These are phyloP conservation scores for Tylopilus sp. DNA, from an alignment of 1,284 basidiomycete species.

Conservation along the genomic window DNA sequence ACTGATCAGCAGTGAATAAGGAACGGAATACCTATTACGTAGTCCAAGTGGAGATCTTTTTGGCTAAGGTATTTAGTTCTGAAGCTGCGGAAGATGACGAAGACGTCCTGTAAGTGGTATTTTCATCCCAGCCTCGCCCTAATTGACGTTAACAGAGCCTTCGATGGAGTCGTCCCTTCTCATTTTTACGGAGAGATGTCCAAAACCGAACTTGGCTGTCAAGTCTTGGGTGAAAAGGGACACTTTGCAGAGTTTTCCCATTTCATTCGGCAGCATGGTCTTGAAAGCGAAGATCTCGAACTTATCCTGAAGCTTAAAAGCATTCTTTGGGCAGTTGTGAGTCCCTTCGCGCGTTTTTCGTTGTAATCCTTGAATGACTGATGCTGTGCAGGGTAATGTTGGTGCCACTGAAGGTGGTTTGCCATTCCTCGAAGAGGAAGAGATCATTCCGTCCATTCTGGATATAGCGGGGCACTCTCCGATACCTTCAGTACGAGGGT, in stretches of 20 bases:
- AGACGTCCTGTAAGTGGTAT: conserved; percentile 51
- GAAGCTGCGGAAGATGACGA: conserved; percentile 60
- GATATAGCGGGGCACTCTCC: conserved; percentile 88
- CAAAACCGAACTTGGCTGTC: conserved; percentile 92
- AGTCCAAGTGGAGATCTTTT: conserved; percentile 82
- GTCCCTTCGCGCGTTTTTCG: conserved; percentile 30
- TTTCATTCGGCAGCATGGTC: conserved; percentile 83
- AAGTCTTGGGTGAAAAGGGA: conserved; percentile 83
- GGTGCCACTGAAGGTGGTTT: conserved; percentile 88
- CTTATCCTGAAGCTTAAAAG: conserved; percentile 90
- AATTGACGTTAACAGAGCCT: conserved; percentile 44
- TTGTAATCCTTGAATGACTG: neutral
- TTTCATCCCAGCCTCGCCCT: neutral
- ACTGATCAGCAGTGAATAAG: conserved; percentile 39
- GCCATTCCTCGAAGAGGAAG: conserved; percentile 93
- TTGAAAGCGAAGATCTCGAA: conserved; percentile 80
- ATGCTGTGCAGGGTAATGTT: conserved; percentile 75
- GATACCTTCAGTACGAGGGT: conserved; percentile 93
- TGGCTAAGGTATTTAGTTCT: conserved; percentile 71
- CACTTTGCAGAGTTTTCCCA: conserved; percentile 91
- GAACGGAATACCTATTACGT: conserved; percentile 86
- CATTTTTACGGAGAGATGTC: conserved; percentile 99
- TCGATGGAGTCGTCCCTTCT: conserved; percentile 85
- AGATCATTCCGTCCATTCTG: conserved; percentile 85
- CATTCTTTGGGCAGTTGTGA: conserved; percentile 92